Percentiles rank a stretch among this genome's conserved stretches.
phyloP scores from a whole-genome alignment of 805 yeast genomes.

The Debaryomyces hansenii region DNA sequence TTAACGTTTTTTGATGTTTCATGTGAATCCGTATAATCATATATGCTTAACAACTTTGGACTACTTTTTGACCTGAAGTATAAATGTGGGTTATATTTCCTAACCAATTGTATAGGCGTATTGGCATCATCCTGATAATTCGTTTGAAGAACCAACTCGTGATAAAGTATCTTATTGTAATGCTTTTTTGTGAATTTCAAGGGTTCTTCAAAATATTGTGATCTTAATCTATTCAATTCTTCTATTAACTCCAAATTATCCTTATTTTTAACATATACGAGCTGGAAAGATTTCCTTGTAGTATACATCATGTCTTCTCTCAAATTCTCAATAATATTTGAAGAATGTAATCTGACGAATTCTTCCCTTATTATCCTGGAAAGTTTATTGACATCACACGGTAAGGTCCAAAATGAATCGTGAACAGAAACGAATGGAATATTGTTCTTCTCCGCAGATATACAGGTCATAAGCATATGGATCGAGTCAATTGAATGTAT shows the following conservation, averaged over 20 bases:
- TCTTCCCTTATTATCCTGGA: conserved; percentile 28
- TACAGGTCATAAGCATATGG: conserved; percentile 38
- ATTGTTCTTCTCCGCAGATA: conserved; percentile 15
- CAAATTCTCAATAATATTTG: conserved; percentile 23
- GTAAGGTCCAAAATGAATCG: conserved; percentile 46
- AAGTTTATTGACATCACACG: conserved; percentile 28
- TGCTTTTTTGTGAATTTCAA: conserved; percentile 1
- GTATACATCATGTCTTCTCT: conserved; percentile 25
- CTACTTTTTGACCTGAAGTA: conserved; percentile 11
- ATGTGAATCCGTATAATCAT: conserved; percentile 1
- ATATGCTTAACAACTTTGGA: conserved; percentile 1
- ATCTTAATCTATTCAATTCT: conserved; percentile 5
- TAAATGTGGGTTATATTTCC: conserved; percentile 21
- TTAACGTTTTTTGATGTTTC: neutral
- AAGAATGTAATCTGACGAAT: conserved; percentile 34
- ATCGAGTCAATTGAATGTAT: conserved; percentile 43
- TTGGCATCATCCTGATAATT: neutral
- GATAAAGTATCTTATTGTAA: conserved; percentile 8
- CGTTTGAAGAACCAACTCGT: conserved; percentile 12
- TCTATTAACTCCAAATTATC: conserved; percentile 10
- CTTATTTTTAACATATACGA: conserved; percentile 29
- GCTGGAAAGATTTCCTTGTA: conserved; percentile 25
- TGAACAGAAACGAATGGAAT: conserved; percentile 41
- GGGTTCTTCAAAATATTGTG: conserved; percentile 2
- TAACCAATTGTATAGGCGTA: conserved; percentile 12